Evolutionary conservation across 2,329 filamentous ascomycete species (phyloP).

Genomic region (Ramichloridium luteum): DNA sequence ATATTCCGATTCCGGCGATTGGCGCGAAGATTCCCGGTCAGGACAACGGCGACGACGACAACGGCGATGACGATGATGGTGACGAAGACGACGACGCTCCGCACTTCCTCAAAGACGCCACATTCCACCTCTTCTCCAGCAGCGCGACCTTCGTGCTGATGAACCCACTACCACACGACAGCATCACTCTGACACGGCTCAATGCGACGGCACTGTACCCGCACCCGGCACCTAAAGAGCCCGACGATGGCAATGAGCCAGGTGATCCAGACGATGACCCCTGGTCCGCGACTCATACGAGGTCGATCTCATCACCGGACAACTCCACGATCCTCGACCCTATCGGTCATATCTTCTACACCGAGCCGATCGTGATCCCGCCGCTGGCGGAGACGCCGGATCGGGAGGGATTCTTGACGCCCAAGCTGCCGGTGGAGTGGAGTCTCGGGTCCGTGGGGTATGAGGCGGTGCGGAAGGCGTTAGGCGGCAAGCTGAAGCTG

Average conservation of each 20-base stretch:
- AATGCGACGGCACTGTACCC: slow-evolving; percentile 72
- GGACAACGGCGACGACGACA: slow-evolving; percentile 34
- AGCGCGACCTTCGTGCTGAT: slow-evolving; percentile 73
- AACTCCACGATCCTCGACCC: not conserved
- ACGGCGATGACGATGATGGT: slow-evolving; percentile 34
- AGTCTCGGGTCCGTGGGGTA: slow-evolving; percentile 66
- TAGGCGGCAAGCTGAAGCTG: slow-evolving; percentile 68
- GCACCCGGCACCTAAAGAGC: not conserved
- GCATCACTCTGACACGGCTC: slow-evolving; percentile 63
- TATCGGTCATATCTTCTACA: slow-evolving; percentile 66
- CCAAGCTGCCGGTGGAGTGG: slow-evolving; percentile 72
- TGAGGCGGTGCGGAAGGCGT: slow-evolving; percentile 63
- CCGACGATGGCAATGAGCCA: not conserved
- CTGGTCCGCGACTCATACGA: slow-evolving; percentile 39
- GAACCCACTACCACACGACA: slow-evolving; percentile 63
- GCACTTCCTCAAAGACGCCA: slow-evolving; percentile 74
- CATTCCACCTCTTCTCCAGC: slow-evolving; percentile 73
- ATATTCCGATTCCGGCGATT: not conserved
- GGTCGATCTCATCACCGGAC: slow-evolving; percentile 30
- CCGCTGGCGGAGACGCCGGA: slow-evolving; percentile 33
- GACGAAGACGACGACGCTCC: slow-evolving; percentile 34
- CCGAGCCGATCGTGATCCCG: slow-evolving; percentile 60
- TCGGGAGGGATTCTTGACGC: slow-evolving; percentile 53
- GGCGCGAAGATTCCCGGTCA: slow-evolving; percentile 20
- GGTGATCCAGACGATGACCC: slow-evolving; percentile 1